A percentile compares a stretch with the other conserved stretches of the same genome.
phyloP scores from a whole-genome alignment of 257 asterid species.

The Lantana camara region DNA sequence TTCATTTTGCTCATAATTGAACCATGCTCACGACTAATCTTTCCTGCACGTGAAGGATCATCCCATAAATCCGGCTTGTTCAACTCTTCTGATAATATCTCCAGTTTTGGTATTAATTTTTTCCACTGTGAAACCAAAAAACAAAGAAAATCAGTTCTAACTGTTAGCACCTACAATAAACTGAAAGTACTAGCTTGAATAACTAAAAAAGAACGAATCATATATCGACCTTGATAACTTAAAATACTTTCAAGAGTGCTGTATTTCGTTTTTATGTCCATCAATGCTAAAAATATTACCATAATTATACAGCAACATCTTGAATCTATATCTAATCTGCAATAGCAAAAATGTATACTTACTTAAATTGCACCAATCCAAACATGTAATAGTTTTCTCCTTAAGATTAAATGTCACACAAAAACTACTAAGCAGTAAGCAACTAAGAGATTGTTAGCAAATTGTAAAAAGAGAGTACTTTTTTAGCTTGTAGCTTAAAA shows the following conservation, averaged over 20 bases:
- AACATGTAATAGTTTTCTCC: not conserved
- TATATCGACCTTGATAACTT: not conserved
- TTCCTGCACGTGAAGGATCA: conserved; percentile 83
- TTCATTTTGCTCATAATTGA: conserved; percentile 72
- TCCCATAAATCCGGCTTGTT: conserved; percentile 84
- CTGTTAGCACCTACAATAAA: not conserved
- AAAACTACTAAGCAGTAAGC: not conserved
- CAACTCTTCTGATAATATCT: conserved; percentile 62
- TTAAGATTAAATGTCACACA: not conserved
- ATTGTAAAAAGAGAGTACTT: too few species aligned
- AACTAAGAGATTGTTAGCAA: too few species aligned
- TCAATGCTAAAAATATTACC: not conserved
- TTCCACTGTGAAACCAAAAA: conserved; percentile 65
- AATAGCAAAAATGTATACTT: conserved; percentile 8
- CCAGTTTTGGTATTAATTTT: conserved; percentile 51
- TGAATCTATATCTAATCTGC: not conserved
- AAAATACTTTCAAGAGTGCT: too few species aligned
- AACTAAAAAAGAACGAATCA: not conserved
- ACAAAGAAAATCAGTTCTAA: conserved; percentile 19
- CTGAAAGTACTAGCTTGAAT: conserved; percentile 4
- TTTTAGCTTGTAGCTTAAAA: too few species aligned
- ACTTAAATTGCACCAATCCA: not conserved
- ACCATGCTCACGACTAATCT: conserved; percentile 93
- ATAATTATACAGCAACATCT: not conserved
- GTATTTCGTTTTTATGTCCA: too few species aligned